Conservation (phyloP, 2,329 filamentous ascomycete genomes). For the Beauveria australis region DNA sequence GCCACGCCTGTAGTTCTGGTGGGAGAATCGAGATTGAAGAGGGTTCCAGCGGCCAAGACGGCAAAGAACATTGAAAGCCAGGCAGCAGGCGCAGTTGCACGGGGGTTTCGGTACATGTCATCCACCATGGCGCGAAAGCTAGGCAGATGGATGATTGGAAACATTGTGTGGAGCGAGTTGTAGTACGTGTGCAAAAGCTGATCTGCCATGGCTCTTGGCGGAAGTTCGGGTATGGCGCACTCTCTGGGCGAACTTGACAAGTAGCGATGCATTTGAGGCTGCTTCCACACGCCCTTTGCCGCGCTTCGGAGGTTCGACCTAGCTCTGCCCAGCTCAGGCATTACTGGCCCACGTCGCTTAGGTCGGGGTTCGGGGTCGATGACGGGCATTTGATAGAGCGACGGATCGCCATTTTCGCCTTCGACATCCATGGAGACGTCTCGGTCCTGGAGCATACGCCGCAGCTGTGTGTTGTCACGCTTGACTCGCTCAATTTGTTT, state of each 20-base stretch:
- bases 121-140: constrained; percentile 71
- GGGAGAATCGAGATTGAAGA: constrained; percentile 53
- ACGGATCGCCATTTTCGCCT: constrained; percentile 38
- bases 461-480: constrained; percentile 69
- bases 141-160: constrained; percentile 84
- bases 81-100: constrained; percentile 51
- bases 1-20: constrained; percentile 46
- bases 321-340: constrained; percentile 63
- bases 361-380: constrained; percentile 59
- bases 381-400: constrained; percentile 51
- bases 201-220: constrained; percentile 61
- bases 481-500: constrained; percentile 77
- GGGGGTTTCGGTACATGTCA: constrained; percentile 61
- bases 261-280: constrained; percentile 59
- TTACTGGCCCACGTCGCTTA: constrained; percentile 50
- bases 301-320: constrained; percentile 64
- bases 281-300: constrained; percentile 72
- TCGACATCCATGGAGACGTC: constrained; percentile 44
- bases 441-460: constrained; percentile 50
- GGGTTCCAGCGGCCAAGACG: constrained; percentile 71
- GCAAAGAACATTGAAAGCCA: constrained; percentile 78
- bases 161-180: constrained; percentile 65
- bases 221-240: constrained; percentile 55
- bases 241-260: constrained; percentile 41
- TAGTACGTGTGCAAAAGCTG: constrained; percentile 70